phyloP scores from a whole-genome alignment of 805 yeast species.

The Cyberlindnera xishuangbannaensis region DNA sequence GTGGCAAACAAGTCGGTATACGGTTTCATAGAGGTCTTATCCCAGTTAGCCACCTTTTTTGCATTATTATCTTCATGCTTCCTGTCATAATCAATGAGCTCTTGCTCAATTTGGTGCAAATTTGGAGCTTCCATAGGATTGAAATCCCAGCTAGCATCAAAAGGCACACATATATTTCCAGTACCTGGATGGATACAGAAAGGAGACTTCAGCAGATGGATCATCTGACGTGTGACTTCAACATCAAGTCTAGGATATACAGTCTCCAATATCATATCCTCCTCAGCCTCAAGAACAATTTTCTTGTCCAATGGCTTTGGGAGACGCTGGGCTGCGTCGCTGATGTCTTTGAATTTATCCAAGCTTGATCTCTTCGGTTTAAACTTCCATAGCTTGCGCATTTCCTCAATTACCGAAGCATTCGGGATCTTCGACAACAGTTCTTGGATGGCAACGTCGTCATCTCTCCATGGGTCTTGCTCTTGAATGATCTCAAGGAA shows the following conservation, averaged over 20 bases:
- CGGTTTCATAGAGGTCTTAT: constrained; percentile 64
- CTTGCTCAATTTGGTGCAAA: constrained; percentile 54
- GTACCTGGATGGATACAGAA: constrained; percentile 97
- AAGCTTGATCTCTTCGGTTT: constrained; percentile 47
- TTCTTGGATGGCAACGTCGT: constrained; percentile 45
- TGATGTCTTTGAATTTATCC: constrained; percentile 78
- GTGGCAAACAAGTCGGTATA: constrained; percentile 60
- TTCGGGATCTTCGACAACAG: constrained; percentile 60
- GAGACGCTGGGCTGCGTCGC: constrained; percentile 38
- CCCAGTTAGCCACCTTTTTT: constrained; percentile 37
- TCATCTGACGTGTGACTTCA: constrained; percentile 84
- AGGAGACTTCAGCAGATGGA: constrained; percentile 91
- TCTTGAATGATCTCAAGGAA: constrained; percentile 69
- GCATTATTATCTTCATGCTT: constrained; percentile 17
- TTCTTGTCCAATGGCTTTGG: constrained; percentile 39
- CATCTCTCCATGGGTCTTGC: constrained; percentile 81
- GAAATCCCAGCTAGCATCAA: constrained; percentile 44
- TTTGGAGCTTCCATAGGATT: constrained; percentile 81
- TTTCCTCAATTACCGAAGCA: constrained; percentile 43
- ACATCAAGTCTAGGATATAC: constrained; percentile 90
- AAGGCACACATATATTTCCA: constrained; percentile 92
- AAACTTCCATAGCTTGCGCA: constrained; percentile 54
- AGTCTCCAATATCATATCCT: constrained; percentile 73
- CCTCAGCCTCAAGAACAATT: constrained; percentile 61
- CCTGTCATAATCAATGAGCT: constrained; percentile 48